phyloP scores from a whole-genome alignment of 2,329 filamentous ascomycete genomes.

The Colletotrichum lini region DNA sequence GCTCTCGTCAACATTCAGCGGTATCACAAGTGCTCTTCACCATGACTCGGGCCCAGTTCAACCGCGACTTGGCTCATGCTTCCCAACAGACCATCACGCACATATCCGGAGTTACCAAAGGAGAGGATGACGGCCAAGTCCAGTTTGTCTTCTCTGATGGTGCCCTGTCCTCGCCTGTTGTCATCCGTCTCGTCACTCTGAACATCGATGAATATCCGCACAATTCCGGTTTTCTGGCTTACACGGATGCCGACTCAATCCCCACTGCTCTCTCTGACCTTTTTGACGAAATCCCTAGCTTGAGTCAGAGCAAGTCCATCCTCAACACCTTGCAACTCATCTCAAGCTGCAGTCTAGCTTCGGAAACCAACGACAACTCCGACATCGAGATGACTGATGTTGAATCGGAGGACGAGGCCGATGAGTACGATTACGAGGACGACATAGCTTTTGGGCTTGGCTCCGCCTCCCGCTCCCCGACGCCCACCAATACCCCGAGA shows the following conservation, averaged over 20 bases:
- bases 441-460: constrained; percentile 53
- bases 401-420: constrained; percentile 46
- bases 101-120: constrained; percentile 69
- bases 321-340: constrained; percentile 51
- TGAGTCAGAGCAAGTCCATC: constrained; percentile 60
- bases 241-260: constrained; percentile 56
- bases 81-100: constrained; percentile 57
- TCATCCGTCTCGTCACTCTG: constrained; percentile 44
- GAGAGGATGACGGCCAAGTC: constrained; percentile 81
- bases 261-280: constrained; percentile 49
- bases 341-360: constrained; percentile 44
- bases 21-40: not conserved
- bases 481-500: constrained; percentile 51
- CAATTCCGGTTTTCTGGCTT: constrained; percentile 58
- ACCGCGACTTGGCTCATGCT: constrained; percentile 67
- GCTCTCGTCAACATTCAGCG: not conserved
- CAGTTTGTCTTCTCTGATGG: constrained; percentile 67
- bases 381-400: constrained; percentile 45
- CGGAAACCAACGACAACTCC: constrained; percentile 54
- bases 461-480: constrained; percentile 41
- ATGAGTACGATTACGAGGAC: constrained; percentile 48
- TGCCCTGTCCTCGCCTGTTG: constrained; percentile 47
- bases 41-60: constrained; percentile 79
- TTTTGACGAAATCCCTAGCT: constrained; percentile 62
- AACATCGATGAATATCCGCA: constrained; percentile 56